Evolutionary conservation across 2,329 filamentous ascomycete genomes (phyloP), one percentile per base, ranked within the genome.

Genomic region (Calonectria ilicicola): DNA sequence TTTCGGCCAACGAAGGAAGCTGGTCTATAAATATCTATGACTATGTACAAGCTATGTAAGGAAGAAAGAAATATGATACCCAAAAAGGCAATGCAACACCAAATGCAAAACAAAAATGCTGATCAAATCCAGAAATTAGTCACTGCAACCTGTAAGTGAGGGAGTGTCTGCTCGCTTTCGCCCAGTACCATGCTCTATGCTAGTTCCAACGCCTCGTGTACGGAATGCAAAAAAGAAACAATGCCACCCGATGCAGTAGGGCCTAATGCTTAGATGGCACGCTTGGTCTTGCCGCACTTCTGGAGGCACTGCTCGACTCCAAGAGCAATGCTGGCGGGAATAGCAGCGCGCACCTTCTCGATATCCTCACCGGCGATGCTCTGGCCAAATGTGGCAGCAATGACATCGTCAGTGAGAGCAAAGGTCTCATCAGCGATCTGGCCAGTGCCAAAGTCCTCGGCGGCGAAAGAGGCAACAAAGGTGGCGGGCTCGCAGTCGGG

Each of bases 281-380:
- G 91, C 79, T 84, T 88, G 72, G 82, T 79, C 19, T 78, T 72
- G 66, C 10, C 65, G 44, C 78, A 80, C 62, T 74, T 78, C 68
- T 76, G 42, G 44, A 91, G 80, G 80, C 90, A 92, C 73, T 84
- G 77, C 72, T 91, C 87, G 15, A 91, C 85, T 63, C 88, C 89
- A 26, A 85, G 79, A 4, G 89, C 88, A 51, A 91, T 84, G 70
- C 86, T 89, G 12, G 79, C 78, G 19, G 90, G 90, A 69, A 80
- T 78, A 56, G 82, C 72, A 3, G 75, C 74, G 76, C 84, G 83
- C 74, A 89, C 86, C 67, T 80, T 81, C 29, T 87, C 86, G 19
- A 89, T 83, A 72, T 89, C 84, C 47, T 84, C 84, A 26, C 87
- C 88, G 49, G 83, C 81, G 68, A 89, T 84, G 72, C 81, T 83